Conservation (phyloP, 73 alveolate species). For the Diophrys appendiculata region DNA sequence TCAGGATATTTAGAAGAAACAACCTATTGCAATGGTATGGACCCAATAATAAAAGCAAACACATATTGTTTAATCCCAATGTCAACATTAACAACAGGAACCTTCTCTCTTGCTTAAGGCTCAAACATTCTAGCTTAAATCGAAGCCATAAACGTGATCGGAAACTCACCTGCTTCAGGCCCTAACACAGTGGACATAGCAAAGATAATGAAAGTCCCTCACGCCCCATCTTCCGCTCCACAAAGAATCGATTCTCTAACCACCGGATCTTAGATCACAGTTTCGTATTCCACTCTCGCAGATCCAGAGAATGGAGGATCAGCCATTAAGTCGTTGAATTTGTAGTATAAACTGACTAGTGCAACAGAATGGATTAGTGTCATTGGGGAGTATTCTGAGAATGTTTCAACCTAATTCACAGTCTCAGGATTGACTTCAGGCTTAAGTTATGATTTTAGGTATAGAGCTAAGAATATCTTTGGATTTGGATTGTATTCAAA, state of each 20-base stretch:
- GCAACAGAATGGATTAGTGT: constrained; percentile 30
- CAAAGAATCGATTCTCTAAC: constrained; percentile 17
- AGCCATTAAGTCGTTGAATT: constrained; percentile 12
- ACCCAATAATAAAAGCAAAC: constrained; percentile 32
- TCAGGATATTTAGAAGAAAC: not conserved
- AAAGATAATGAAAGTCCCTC: constrained; percentile 40
- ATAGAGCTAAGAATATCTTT: constrained; percentile 40
- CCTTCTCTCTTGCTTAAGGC: constrained; percentile 18
- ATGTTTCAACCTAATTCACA: constrained; percentile 33
- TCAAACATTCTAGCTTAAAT: constrained; percentile 14
- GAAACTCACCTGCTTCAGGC: constrained; percentile 10
- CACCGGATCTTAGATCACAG: constrained; percentile 13
- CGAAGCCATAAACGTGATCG: constrained; percentile 29
- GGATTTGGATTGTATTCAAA: constrained; percentile 43
- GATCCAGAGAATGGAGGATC: constrained; percentile 19
- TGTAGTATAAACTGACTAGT: constrained; percentile 47
- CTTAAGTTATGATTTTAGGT: constrained; percentile 28
- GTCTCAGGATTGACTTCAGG: constrained; percentile 51
- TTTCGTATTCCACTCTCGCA: constrained; percentile 17
- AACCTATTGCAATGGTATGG: constrained; percentile 50
- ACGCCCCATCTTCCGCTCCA: constrained; percentile 52
- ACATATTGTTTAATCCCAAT: constrained; percentile 41
- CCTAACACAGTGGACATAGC: constrained; percentile 9
- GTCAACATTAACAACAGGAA: constrained; percentile 3
- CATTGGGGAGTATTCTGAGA: constrained; percentile 26